Conservation (phyloP, 208 protist species). For the Strigomonas galati region DNA sequence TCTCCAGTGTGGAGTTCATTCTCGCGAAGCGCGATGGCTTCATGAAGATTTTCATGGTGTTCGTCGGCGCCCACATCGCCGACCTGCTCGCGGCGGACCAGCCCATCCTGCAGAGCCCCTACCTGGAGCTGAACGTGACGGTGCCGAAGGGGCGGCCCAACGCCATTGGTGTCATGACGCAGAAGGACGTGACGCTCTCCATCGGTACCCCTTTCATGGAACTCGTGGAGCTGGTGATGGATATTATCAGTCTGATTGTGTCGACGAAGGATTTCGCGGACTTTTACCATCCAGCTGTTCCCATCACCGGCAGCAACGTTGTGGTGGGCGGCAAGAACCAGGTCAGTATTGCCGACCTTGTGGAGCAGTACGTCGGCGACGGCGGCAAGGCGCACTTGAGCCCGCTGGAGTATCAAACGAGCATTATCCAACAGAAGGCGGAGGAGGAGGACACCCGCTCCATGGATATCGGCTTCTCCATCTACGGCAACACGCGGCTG, state of each 20-base stretch:
- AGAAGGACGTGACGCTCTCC: slow-evolving; percentile 34
- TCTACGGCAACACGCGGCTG: slow-evolving; percentile 46
- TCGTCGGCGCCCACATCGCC: slow-evolving; percentile 45
- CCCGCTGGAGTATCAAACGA: slow-evolving; percentile 27
- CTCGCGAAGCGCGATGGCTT: slow-evolving; percentile 44
- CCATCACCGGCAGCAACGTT: background rate
- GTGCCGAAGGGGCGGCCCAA: slow-evolving; percentile 31
- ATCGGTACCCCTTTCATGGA: slow-evolving; percentile 77
- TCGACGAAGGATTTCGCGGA: slow-evolving; percentile 5
- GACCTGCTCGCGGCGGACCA: slow-evolving; percentile 35
- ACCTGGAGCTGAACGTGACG: slow-evolving; percentile 10
- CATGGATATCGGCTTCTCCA: slow-evolving; percentile 54
- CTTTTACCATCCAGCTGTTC: background rate
- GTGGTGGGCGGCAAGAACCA: background rate
- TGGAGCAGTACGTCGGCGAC: background rate
- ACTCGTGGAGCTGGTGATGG: slow-evolving; percentile 73
- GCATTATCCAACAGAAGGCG: slow-evolving; percentile 28
- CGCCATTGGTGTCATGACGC: slow-evolving; percentile 33
- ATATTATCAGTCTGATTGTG: slow-evolving; percentile 66
- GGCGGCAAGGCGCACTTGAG: slow-evolving; percentile 2
- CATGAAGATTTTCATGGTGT: slow-evolving; percentile 45
- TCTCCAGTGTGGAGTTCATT: slow-evolving; percentile 47
- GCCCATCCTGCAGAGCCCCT: slow-evolving; percentile 33
- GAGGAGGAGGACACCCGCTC: slow-evolving; percentile 40
- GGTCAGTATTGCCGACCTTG: background rate